These are phyloP conservation scores for Geranomyces variabilis DNA, from an alignment of 192 early-diverging fungal species.

Conservation along the genomic window DNA sequence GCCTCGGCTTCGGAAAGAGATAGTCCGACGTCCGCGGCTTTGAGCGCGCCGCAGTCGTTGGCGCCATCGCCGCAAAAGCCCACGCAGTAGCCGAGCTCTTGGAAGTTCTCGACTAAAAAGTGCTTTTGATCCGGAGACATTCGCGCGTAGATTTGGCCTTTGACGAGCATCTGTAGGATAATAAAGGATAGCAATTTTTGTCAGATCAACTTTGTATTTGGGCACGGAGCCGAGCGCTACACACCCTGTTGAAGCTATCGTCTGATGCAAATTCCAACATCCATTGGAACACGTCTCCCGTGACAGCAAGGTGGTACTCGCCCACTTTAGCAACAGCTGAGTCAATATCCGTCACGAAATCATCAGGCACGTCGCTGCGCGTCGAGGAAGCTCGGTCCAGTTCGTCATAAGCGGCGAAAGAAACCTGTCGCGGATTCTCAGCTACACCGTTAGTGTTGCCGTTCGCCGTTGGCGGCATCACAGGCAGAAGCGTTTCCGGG, in stretches of 20 bases:
- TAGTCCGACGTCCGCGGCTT: conserved; percentile 94
- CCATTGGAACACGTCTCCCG: conserved; percentile 96
- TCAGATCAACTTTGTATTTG: not conserved
- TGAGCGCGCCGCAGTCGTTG: conserved; percentile 97
- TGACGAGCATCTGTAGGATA: conserved; percentile 76
- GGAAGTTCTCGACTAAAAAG: conserved; percentile 86
- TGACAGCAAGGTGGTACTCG: conserved; percentile 86
- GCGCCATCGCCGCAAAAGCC: conserved; percentile 99
- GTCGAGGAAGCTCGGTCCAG: conserved; percentile 18
- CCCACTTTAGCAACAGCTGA: conserved; percentile 28
- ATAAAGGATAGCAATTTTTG: not conserved
- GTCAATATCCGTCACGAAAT: conserved; percentile 22
- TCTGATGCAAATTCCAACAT: conserved; percentile 78
- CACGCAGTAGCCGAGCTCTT: conserved; percentile 88
- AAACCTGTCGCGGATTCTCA: not conserved
- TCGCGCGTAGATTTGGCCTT: conserved; percentile 90
- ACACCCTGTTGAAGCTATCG: conserved; percentile 56
- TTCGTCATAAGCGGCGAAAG: conserved; percentile 9
- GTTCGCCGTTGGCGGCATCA: not conserved
- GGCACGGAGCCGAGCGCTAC: not conserved
- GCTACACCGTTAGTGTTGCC: not conserved
- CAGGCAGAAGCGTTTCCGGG: conserved; percentile 51
- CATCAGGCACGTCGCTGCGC: conserved; percentile 20
- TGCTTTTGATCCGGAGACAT: conserved; percentile 99
- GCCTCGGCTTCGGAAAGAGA: conserved; percentile 97